A percentile compares a stretch with the other conserved stretches of the same genome.
phyloP scores from a whole-genome alignment of 371 early-diverging fungal species.

The Syncephalastrum contaminatum region DNA sequence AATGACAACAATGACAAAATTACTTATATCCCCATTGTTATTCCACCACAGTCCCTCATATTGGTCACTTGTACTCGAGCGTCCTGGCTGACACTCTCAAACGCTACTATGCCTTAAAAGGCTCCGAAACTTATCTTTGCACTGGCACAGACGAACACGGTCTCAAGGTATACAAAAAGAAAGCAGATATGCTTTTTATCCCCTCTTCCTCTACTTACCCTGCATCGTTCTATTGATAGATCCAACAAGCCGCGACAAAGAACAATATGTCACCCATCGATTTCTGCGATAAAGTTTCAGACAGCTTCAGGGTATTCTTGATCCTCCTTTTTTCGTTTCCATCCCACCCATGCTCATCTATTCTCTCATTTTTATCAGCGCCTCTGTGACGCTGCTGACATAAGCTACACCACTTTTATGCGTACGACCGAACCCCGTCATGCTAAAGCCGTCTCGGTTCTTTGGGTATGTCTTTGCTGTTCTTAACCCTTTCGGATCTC shows the following conservation, averaged over 20 bases:
- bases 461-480: constrained; percentile 65
- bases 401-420: constrained; percentile 82
- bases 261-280: constrained; percentile 57
- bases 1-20: not conserved
- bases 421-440: constrained; percentile 87
- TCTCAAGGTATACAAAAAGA: constrained; percentile 64
- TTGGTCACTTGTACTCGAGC: constrained; percentile 92
- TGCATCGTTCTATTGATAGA: constrained; percentile 41
- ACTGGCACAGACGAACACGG: constrained; percentile 98
- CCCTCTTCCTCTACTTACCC: not conserved
- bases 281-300: constrained; percentile 81
- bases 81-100: constrained; percentile 84
- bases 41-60: constrained; percentile 75
- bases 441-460: constrained; percentile 58
- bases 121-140: constrained; percentile 57
- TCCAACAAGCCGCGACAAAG: constrained; percentile 86
- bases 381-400: constrained; percentile 69
- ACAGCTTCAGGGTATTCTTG: constrained; percentile 66
- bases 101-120: constrained; percentile 73
- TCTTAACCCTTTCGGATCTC: too few species aligned
- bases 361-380: constrained; percentile 20
- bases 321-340: not conserved
- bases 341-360: not conserved
- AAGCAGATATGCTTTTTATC: not conserved
- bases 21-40: not conserved